phyloP scores from a whole-genome alignment of 192 early-diverging fungal species.

The Coemansia sp. region DNA sequence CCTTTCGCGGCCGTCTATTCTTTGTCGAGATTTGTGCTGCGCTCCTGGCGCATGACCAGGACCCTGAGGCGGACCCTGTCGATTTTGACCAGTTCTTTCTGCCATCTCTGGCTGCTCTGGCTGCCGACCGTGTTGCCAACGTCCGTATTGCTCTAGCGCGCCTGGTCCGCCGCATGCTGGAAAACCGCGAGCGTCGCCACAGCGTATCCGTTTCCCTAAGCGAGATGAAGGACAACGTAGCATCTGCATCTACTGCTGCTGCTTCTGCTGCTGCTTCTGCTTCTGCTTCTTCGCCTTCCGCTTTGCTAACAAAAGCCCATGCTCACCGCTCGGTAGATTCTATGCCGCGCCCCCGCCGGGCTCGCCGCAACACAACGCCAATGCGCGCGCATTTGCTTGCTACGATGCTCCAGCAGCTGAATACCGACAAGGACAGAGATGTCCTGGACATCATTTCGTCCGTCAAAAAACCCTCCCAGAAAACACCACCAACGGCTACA shows the following conservation, averaged over 20 bases:
- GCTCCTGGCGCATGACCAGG: constrained; percentile 60
- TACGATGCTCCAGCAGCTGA: constrained; percentile 47
- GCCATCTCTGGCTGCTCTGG: constrained; percentile 59
- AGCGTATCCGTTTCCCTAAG: constrained; percentile 36
- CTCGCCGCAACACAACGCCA: constrained; percentile 44
- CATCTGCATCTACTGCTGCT: too few relatives aligned
- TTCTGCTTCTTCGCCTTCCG: too few relatives aligned
- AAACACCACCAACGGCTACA: background rate
- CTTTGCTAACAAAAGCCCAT: background rate
- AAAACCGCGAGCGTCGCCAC: constrained; percentile 41
- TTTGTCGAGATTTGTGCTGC: constrained; percentile 72
- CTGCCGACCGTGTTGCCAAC: constrained; percentile 65
- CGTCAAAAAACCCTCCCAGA: background rate
- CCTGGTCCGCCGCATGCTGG: constrained; percentile 49
- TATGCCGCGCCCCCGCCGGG: constrained; percentile 14
- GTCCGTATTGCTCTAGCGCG: constrained; percentile 72
- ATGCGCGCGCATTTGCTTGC: constrained; percentile 55
- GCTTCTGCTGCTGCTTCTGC: too few relatives aligned
- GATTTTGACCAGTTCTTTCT: constrained; percentile 73
- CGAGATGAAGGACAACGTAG: constrained; percentile 16
- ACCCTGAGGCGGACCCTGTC: constrained; percentile 55
- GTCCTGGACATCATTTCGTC: constrained; percentile 27
- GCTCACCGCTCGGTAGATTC: constrained; percentile 34
- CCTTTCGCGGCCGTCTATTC: constrained; percentile 55
- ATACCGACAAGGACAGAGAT: constrained; percentile 44